Percentiles rank a stretch among this genome's conserved stretches.
These are phyloP conservation scores for Polyplosphaeria fusca DNA, from an alignment of 495 filamentous ascomycete species.

Conservation along the genomic window DNA sequence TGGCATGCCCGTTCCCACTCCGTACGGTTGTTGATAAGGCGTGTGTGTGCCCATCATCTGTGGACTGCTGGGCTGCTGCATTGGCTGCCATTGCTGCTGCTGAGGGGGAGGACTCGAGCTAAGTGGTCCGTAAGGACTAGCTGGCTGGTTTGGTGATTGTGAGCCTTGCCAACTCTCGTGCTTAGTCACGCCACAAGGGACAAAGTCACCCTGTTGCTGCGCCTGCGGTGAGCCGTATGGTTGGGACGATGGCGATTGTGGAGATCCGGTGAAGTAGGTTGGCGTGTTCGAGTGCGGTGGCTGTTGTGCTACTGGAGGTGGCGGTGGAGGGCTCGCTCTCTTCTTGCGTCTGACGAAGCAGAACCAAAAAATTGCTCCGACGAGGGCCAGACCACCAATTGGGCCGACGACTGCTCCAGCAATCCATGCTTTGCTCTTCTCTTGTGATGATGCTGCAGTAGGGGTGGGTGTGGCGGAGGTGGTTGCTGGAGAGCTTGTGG, in stretches of 20 bases:
- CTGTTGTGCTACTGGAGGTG: not conserved
- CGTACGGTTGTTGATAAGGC: too few relatives aligned
- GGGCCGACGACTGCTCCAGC: constrained; percentile 21
- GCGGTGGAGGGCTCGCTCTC: not conserved
- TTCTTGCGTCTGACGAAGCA: constrained; percentile 7
- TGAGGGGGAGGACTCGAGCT: not conserved
- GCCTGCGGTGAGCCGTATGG: not conserved
- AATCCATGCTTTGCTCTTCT: constrained; percentile 24
- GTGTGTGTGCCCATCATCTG: constrained; percentile 4
- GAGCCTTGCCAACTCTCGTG: constrained; percentile 2
- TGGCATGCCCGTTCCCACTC: too few relatives aligned
- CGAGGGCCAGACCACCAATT: constrained; percentile 10
- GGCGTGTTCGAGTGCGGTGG: not conserved
- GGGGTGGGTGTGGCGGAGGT: not conserved
- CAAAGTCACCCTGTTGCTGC: not conserved
- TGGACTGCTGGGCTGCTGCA: constrained; percentile 1
- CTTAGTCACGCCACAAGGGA: constrained; percentile 5
- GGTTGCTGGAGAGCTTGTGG: not conserved
- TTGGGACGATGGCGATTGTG: not conserved
- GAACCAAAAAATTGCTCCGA: constrained; percentile 3
- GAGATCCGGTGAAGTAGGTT: not conserved
- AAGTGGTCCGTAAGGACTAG: constrained; percentile 9
- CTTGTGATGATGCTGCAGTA: not conserved
- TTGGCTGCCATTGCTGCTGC: constrained; percentile 13
- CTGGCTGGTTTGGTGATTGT: not conserved